Evolutionary conservation across 805 yeast species (phyloP).

Genomic region (Candida arabinofermentans): DNA sequence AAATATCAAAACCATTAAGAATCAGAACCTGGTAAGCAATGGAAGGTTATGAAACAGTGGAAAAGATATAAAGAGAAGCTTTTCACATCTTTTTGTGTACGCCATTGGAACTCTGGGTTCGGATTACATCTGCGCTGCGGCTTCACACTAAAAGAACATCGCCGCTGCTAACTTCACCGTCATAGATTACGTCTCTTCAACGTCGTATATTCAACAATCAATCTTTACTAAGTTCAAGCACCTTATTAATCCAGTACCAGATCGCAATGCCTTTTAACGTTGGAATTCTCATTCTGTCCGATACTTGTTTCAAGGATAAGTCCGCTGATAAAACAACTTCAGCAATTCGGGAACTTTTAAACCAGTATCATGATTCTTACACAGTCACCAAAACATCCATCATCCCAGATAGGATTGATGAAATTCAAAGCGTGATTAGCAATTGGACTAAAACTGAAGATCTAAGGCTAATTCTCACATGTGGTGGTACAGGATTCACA

Average conservation of each 20-base stretch:
- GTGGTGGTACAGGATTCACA: conserved; percentile 54
- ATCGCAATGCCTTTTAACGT: conserved; percentile 22
- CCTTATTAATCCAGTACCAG: too few relatives aligned
- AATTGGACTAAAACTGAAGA: conserved; percentile 23
- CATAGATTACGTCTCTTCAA: too few relatives aligned
- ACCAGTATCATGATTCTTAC: conserved; percentile 4
- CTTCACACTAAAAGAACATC: too few relatives aligned
- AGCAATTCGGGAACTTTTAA: conserved; percentile 19
- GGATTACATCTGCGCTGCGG: too few relatives aligned
- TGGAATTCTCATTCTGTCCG: conserved; percentile 38
- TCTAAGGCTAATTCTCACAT: conserved; percentile 36
- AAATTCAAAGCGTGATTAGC: conserved; percentile 28
- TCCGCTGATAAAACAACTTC: conserved; percentile 33
- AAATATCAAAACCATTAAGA: conserved; percentile 14
- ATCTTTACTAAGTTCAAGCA: too few relatives aligned
- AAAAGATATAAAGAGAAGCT: too few relatives aligned
- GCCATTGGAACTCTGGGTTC: too few relatives aligned
- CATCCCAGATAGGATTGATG: conserved; percentile 35
- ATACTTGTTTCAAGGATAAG: conserved; percentile 33
- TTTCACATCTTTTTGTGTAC: too few relatives aligned
- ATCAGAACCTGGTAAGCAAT: too few relatives aligned
- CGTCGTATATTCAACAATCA: background rate
- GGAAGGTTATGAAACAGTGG: too few relatives aligned
- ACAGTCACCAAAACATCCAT: conserved; percentile 14
- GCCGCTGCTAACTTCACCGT: too few relatives aligned